phyloP scores from a whole-genome alignment of 106 monocot species.

The Iris macrosiphon region DNA sequence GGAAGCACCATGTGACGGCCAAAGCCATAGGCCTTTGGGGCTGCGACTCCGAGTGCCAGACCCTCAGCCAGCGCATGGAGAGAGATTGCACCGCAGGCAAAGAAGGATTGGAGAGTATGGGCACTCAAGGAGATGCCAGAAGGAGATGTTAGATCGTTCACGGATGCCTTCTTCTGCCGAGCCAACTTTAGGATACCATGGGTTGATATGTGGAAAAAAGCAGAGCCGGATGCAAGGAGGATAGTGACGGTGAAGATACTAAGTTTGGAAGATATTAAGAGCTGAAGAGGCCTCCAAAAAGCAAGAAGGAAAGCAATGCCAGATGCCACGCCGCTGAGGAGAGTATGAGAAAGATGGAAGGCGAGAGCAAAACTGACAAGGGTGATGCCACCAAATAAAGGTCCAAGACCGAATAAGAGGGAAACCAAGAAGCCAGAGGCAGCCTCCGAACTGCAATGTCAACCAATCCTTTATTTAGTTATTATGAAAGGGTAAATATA shows the following conservation, averaged over 20 bases:
- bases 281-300: slow-evolving; percentile 80
- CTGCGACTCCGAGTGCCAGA: slow-evolving; percentile 86
- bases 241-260: slow-evolving; percentile 36
- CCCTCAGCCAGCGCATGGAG: slow-evolving; percentile 87
- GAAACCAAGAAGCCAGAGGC: slow-evolving; percentile 83
- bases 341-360: slow-evolving; percentile 56
- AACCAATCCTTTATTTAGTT: background rate
- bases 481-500: too few species aligned
- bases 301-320: slow-evolving; percentile 81
- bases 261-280: slow-evolving; percentile 65
- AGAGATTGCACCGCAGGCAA: slow-evolving; percentile 73
- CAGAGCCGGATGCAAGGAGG: slow-evolving; percentile 46
- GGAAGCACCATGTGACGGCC: slow-evolving; percentile 94
- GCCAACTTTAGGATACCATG: slow-evolving; percentile 40
- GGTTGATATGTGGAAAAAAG: slow-evolving; percentile 33
- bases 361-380: slow-evolving; percentile 52
- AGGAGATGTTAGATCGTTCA: slow-evolving; percentile 31
- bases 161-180: slow-evolving; percentile 47
- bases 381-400: slow-evolving; percentile 74
- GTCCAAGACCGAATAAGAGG: slow-evolving; percentile 87
- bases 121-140: slow-evolving; percentile 50
- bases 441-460: slow-evolving; percentile 61
- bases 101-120: slow-evolving; percentile 76
- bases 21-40: slow-evolving; percentile 84
- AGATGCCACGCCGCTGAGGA: slow-evolving; percentile 72